Evolutionary conservation across 345 rosid genomes (phyloP), one percentile per base, ranked within the genome.

Genomic region (Gossypium sturtianum): DNA sequence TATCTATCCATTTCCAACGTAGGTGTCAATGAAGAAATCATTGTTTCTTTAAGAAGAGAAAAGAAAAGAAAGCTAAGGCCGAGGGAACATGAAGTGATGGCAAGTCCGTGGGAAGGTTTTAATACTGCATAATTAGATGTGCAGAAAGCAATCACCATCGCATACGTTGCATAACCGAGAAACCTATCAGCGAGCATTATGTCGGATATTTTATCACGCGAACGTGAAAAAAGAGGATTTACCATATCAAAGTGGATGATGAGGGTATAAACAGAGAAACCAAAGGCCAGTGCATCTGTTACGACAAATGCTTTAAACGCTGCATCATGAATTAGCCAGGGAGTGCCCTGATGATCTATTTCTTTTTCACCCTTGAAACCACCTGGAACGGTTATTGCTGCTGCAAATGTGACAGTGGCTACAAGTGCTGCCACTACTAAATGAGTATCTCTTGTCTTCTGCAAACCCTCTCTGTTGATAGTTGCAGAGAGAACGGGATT

Each of bases 181-280:
- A 0, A 58, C 1, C 6, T 1, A 49, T 3, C 1, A 11, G 60
- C 25, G 1, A 20, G 9, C 10, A 12, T 2, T 2, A 20, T 2
- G 10, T 0, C 0, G 0, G 0, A 12, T 34, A 0, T 29, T 29
- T 29, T 9, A 27, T 7, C 12, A 8, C 0, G 48, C 12, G 6
- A 34, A 34, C 6, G 3, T 49, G 53, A 11, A 49, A 49, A 49
- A 49, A 4, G 1, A 12, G 11, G 4, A 27, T 27, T 27, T 2
- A 16, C 1, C 70, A 63, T 10, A 0, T 15, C 0, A 22, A 75
- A 23, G 29, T 75, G 76, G 9, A 66, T 12, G 9, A 23, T 12
- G 13, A 75, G 64, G 0, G 73, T 59, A 58, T 23, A 17, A 12
- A 22, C n/a, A 6, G 82, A 75, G 0, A 71, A 20, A 29, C 71